phyloP scores from a whole-genome alignment of 225 moss, liverwort and hornwort genomes.

The Physcomitrium patens region DNA sequence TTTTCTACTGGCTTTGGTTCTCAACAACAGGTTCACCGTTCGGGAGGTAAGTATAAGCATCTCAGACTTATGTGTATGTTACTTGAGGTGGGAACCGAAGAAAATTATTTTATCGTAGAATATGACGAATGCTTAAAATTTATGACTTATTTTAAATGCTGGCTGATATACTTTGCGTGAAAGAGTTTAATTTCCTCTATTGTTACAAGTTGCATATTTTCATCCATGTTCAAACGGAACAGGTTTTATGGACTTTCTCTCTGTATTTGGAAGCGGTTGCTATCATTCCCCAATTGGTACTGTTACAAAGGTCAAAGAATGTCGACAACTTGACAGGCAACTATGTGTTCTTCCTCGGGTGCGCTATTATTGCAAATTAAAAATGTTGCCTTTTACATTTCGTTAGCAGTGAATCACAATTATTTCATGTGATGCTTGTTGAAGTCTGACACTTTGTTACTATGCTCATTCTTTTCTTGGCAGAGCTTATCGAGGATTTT shows the following conservation, averaged over 20 bases:
- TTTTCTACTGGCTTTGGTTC: slow-evolving; percentile 53
- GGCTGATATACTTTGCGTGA: too few relatives aligned
- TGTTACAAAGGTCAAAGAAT: slow-evolving; percentile 85
- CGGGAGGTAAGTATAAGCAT: slow-evolving; percentile 39
- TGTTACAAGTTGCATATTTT: neutral
- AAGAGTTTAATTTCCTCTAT: too few relatives aligned
- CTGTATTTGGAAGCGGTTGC: slow-evolving; percentile 95
- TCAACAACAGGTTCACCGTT: slow-evolving; percentile 62
- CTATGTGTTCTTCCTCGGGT: slow-evolving; percentile 96
- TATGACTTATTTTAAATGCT: too few relatives aligned
- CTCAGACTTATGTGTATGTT: too few relatives aligned
- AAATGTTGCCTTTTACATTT: neutral
- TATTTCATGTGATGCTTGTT: too few relatives aligned
- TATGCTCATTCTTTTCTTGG: slow-evolving; percentile 3
- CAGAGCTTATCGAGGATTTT: slow-evolving; percentile 66
- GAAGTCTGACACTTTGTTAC: neutral
- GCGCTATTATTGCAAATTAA: slow-evolving; percentile 24
- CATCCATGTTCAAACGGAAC: slow-evolving; percentile 17
- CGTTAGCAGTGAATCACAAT: neutral
- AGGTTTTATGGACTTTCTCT: slow-evolving; percentile 95
- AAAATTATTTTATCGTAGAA: too few relatives aligned
- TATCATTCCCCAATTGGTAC: slow-evolving; percentile 88
- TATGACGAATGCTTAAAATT: too few relatives aligned
- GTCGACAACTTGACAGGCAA: slow-evolving; percentile 93
- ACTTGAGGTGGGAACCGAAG: too few relatives aligned